A percentile compares a stretch with the other conserved stretches of the same genome.
Conservation (phyloP, 306 rosid species). For the Benincasa hispida region DNA sequence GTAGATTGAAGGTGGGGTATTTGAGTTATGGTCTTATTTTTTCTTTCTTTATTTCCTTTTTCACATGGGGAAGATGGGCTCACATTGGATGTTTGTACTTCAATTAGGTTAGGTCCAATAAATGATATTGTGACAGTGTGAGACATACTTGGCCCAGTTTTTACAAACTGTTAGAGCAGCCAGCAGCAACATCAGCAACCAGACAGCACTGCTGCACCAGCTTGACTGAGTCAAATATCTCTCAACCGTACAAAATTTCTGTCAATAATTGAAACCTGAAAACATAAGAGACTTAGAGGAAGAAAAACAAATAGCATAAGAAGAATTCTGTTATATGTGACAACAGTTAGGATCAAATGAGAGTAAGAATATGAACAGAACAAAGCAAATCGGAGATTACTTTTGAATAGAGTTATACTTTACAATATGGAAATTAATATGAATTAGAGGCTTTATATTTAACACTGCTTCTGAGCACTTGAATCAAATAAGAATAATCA, state of each 20-base stretch:
- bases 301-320: not conserved
- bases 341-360: not conserved
- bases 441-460: conserved; percentile 32
- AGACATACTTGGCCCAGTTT: conserved; percentile 8
- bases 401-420: not conserved
- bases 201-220: not conserved
- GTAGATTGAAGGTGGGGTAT: conserved; percentile 8
- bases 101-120: conserved; percentile 5
- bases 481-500: conserved; percentile 28
- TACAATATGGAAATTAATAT: conserved; percentile 24
- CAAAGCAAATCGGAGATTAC: not conserved
- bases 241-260: not conserved
- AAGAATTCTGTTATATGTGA: not conserved
- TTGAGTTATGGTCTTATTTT: not conserved
- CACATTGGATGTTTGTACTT: conserved; percentile 1
- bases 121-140: not conserved
- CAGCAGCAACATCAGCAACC: not conserved
- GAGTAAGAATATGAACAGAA: not conserved
- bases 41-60: not conserved
- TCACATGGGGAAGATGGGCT: conserved; percentile 8
- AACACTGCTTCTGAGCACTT: conserved; percentile 31
- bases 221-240: conserved; percentile 7
- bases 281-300: not conserved
- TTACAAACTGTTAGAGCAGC: conserved; percentile 3
- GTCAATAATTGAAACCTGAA: conserved; percentile 5